Conservation (phyloP, 306 rosid genomes). For the Rosa rugosa region DNA sequence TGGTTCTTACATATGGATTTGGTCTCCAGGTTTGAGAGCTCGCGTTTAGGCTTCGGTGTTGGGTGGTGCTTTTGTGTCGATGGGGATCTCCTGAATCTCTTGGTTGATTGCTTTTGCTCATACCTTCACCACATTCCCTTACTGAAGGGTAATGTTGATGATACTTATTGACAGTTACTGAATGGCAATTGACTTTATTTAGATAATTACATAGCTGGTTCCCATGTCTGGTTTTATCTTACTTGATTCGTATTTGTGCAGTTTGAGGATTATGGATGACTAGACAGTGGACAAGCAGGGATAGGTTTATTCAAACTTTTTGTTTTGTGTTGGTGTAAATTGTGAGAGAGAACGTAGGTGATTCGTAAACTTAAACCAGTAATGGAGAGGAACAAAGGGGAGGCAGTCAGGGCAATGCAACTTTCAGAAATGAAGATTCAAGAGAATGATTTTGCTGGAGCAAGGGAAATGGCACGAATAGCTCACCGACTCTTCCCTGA, state of each 20-base stretch:
- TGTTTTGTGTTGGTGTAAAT: background rate
- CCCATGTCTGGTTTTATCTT: constrained; percentile 12
- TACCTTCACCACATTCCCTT: background rate
- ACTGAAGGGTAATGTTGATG: background rate
- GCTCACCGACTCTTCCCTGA: constrained; percentile 68
- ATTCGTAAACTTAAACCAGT: constrained; percentile 31
- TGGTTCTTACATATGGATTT: background rate
- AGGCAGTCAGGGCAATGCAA: constrained; percentile 66
- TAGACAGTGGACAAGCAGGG: constrained; percentile 6
- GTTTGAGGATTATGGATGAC: constrained; percentile 34
- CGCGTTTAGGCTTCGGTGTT: background rate
- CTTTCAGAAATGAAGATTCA: constrained; percentile 67
- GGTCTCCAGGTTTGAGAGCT: constrained; percentile 19
- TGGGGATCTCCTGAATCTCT: constrained; percentile 9
- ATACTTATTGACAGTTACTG: constrained; percentile 1
- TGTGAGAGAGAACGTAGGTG: constrained; percentile 14
- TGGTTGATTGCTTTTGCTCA: background rate
- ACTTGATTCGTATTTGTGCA: constrained; percentile 22
- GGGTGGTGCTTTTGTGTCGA: background rate
- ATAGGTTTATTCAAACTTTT: background rate
- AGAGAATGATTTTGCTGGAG: constrained; percentile 64
- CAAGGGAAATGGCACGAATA: constrained; percentile 56
- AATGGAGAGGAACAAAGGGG: constrained; percentile 96
- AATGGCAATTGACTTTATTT: constrained; percentile 1
- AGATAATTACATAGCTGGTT: background rate